These are phyloP conservation scores for Lactarius hatsudake DNA, from an alignment of 768 basidiomycete genomes.

Conservation along the genomic window DNA sequence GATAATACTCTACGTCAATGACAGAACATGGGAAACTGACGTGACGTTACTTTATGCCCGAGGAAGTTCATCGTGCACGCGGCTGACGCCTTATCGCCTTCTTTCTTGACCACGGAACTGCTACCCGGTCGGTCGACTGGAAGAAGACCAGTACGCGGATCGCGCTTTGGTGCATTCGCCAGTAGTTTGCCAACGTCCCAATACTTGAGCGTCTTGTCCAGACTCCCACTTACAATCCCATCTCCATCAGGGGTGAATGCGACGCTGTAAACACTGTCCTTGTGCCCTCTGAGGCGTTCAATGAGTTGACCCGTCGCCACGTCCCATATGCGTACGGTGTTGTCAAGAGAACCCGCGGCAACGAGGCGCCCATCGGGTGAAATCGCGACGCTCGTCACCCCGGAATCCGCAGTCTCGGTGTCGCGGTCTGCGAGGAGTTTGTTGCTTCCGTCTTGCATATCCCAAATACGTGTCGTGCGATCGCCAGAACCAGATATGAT, in stretches of 20 bases:
- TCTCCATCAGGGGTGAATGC: constrained; percentile 93
- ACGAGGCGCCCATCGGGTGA: constrained; percentile 58
- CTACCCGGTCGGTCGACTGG: constrained; percentile 25
- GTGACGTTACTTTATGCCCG: constrained; percentile 71
- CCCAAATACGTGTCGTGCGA: constrained; percentile 60
- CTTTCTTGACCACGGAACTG: constrained; percentile 40
- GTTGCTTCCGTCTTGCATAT: constrained; percentile 47
- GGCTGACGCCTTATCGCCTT: constrained; percentile 45
- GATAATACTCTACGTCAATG: constrained; percentile 13
- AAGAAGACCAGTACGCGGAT: constrained; percentile 23
- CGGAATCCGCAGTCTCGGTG: constrained; percentile 52
- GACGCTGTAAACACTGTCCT: constrained; percentile 62
- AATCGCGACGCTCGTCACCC: constrained; percentile 59
- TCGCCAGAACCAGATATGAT: constrained; percentile 90
- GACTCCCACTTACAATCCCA: constrained; percentile 82
- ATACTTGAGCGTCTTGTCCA: constrained; percentile 63
- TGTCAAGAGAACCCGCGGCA: constrained; percentile 58
- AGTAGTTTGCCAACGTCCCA: constrained; percentile 51
- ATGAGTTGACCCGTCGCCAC: constrained; percentile 53
- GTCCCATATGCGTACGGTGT: constrained; percentile 73
- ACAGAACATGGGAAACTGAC: constrained; percentile 2
- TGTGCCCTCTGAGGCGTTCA: constrained; percentile 57
- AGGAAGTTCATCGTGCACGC: constrained; percentile 79
- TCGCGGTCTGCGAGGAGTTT: constrained; percentile 49
- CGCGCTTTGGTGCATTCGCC: constrained; percentile 36